A percentile compares a stretch with the other conserved stretches of the same genome.
Conservation (phyloP, 2,329 filamentous ascomycete species). For the Fusarium sp. region DNA sequence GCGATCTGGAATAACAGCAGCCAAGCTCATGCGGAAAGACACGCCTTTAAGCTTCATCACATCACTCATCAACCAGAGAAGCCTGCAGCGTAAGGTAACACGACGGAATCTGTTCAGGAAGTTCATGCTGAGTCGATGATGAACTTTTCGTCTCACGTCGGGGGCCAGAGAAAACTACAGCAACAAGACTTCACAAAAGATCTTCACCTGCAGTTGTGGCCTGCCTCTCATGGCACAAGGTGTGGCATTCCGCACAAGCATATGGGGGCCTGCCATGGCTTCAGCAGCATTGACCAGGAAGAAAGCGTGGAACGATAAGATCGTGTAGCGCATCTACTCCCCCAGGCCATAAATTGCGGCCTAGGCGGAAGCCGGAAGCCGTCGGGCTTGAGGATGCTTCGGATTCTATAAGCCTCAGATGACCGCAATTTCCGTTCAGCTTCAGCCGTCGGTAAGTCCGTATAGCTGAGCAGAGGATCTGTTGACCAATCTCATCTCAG, state of each 20-base stretch:
- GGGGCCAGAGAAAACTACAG: conserved; percentile 21
- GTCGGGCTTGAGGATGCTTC: conserved; percentile 24
- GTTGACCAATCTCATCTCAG: neutral
- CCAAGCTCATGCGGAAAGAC: neutral
- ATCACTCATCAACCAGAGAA: neutral
- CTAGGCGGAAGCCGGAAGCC: conserved; percentile 41
- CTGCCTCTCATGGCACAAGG: conserved; percentile 19
- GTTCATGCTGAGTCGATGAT: conserved; percentile 21
- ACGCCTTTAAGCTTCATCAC: conserved; percentile 25
- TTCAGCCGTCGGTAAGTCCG: conserved; percentile 1
- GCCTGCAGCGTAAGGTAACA: conserved; percentile 18
- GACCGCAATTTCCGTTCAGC: conserved; percentile 14
- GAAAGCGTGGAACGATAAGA: conserved; percentile 22
- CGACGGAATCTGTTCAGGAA: conserved; percentile 19
- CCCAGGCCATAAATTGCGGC: conserved; percentile 4
- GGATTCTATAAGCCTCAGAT: conserved; percentile 15
- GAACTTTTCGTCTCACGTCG: conserved; percentile 23
- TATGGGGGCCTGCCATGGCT: conserved; percentile 21
- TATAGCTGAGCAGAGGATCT: neutral
- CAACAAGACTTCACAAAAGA: conserved; percentile 14
- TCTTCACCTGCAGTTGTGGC: conserved; percentile 29
- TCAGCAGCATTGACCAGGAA: conserved; percentile 21
- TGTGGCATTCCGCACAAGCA: conserved; percentile 13
- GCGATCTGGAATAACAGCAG: neutral
- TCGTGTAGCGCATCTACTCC: conserved; percentile 27